Conservation (phyloP, 257 asterid genomes). For the Lycium ferocissimum region DNA sequence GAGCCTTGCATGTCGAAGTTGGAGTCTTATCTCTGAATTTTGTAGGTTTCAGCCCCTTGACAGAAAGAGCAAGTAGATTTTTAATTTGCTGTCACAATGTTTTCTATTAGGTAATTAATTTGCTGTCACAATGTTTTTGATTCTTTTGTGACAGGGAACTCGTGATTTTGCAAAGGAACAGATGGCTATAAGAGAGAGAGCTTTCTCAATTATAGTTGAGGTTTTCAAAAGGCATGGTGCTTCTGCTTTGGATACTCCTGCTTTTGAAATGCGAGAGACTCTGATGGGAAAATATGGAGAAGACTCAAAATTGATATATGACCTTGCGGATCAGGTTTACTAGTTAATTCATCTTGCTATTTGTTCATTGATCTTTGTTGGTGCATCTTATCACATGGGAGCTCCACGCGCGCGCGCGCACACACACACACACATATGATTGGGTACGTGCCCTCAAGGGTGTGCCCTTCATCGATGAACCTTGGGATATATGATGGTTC, state of each 20-base stretch:
- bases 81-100: not conserved
- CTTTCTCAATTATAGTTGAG: constrained; percentile 68
- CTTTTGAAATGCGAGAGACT: constrained; percentile 90
- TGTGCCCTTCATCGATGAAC: not conserved
- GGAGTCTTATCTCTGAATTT: not conserved
- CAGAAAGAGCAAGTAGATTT: not conserved
- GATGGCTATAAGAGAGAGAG: constrained; percentile 85
- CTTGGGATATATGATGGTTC: not conserved
- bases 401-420: not conserved
- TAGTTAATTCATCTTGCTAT: constrained; percentile 27
- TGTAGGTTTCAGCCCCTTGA: constrained; percentile 18
- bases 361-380: not conserved
- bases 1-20: not conserved
- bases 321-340: constrained; percentile 93
- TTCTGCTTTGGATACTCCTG: constrained; percentile 89
- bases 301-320: constrained; percentile 94
- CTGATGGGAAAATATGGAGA: constrained; percentile 98
- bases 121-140: not conserved
- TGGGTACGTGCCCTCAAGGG: not conserved
- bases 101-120: not conserved
- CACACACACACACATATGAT: not conserved
- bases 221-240: constrained; percentile 97
- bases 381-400: not conserved
- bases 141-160: constrained; percentile 65
- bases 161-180: constrained; percentile 95